phyloP scores from a whole-genome alignment of 2,329 filamentous ascomycete genomes.

The Penicillium digitatum region DNA sequence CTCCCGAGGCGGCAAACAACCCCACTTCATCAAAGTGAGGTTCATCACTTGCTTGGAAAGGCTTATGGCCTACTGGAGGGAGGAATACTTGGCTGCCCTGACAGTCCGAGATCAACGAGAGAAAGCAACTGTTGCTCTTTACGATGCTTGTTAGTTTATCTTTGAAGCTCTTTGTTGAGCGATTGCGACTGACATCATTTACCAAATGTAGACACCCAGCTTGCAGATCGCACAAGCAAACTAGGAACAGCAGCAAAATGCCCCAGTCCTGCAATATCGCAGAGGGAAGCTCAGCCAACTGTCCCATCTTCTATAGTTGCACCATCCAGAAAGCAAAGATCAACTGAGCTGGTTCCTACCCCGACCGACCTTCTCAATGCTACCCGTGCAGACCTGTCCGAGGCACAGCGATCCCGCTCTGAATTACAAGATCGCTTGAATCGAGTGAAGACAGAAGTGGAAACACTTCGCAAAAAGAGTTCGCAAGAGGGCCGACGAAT shows the following conservation, averaged over 20 bases:
- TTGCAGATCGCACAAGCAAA: constrained; percentile 63
- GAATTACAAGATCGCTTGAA: constrained; percentile 63
- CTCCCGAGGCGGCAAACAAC: constrained; percentile 9
- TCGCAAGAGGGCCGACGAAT: constrained; percentile 61
- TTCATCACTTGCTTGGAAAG: constrained; percentile 14
- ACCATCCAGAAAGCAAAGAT: constrained; percentile 26
- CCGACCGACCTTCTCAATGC: constrained; percentile 33
- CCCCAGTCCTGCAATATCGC: constrained; percentile 18
- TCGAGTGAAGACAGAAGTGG: constrained; percentile 60
- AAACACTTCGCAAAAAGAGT: constrained; percentile 57
- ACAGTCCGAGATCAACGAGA: constrained; percentile 67
- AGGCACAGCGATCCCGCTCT: constrained; percentile 70
- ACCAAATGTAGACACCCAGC: constrained; percentile 53
- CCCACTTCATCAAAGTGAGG: constrained; percentile 19
- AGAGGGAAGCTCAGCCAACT: constrained; percentile 23
- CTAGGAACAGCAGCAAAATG: constrained; percentile 37
- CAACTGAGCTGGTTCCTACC: constrained; percentile 24
- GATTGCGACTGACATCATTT: constrained; percentile 23
- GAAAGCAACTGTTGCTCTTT: constrained; percentile 61
- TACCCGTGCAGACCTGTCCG: constrained; percentile 64
- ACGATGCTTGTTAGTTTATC: constrained; percentile 65
- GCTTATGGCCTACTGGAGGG: constrained; percentile 67
- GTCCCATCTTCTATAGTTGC: constrained; percentile 30
- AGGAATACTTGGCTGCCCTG: constrained; percentile 74
- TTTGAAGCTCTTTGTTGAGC: constrained; percentile 1